Percentiles rank a stretch among this genome's conserved stretches.
Evolutionary conservation across 495 filamentous ascomycete species (phyloP).

Genomic region (Podospora australis): DNA sequence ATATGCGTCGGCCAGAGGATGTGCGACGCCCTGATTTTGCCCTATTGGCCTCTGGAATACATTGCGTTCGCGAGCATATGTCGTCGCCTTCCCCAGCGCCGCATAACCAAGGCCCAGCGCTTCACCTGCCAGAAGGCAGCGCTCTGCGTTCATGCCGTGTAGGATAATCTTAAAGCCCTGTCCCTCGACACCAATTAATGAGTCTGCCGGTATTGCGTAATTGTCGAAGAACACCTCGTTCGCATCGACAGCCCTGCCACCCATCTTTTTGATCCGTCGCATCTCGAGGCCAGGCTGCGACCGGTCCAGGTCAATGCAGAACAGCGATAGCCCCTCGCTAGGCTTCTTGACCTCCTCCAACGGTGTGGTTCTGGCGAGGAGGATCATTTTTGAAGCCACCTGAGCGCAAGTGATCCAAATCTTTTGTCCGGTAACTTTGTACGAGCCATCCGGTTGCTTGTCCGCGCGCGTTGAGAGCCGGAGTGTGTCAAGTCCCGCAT

Average conservation of each 20-base stretch:
- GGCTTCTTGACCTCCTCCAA: slow-evolving; percentile 58
- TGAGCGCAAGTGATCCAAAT: slow-evolving; percentile 81
- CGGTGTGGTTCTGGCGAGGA: slow-evolving; percentile 67
- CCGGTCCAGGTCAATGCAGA: slow-evolving; percentile 68
- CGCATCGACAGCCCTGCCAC: slow-evolving; percentile 69
- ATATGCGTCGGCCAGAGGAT: slow-evolving; percentile 66
- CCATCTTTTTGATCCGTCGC: slow-evolving; percentile 74
- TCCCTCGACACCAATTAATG: slow-evolving; percentile 61
- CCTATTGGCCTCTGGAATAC: slow-evolving; percentile 69
- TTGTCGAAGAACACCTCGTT: slow-evolving; percentile 81
- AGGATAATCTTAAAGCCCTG: slow-evolving; percentile 71
- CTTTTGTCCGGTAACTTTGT: slow-evolving; percentile 66
- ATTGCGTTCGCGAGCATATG: slow-evolving; percentile 60
- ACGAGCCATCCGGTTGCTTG: slow-evolving; percentile 45
- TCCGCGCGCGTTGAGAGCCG: slow-evolving; percentile 56
- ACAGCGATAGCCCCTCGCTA: slow-evolving; percentile 64
- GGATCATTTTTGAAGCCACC: slow-evolving; percentile 69
- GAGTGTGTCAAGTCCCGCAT: slow-evolving; percentile 69
- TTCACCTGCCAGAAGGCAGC: slow-evolving; percentile 70
- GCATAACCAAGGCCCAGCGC: slow-evolving; percentile 71
- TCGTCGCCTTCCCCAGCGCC: slow-evolving; percentile 56
- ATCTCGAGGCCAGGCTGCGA: slow-evolving; percentile 52
- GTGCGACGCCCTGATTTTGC: slow-evolving; percentile 67
- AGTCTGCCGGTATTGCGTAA: slow-evolving; percentile 54
- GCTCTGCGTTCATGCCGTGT: slow-evolving; percentile 80